Base-by-base conservation (phyloP, 768 basidiomycete genomes). In the Pulveroboletus sp. region DNA sequence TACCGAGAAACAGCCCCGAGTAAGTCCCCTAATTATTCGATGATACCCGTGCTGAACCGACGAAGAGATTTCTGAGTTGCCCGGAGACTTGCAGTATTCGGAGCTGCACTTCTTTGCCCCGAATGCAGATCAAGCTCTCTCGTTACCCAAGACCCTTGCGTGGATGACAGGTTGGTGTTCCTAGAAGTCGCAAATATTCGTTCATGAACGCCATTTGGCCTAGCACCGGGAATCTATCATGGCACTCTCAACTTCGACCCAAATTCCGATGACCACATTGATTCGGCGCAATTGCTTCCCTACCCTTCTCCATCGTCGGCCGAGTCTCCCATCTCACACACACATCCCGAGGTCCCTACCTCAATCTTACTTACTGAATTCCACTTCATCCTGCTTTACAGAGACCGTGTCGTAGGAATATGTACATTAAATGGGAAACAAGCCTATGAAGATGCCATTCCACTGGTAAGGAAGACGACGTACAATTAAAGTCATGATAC, bases 141-240 rank as follows among this genome's bases (percentile, higher is more conserved):
- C 84, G 13, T 64, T 88, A 26, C 87, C 93, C 1, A 84, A 76
- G 59, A 76, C 74, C 22, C 72, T 96, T 57, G 95, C 92, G 5
- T 97, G 95, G 95, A 77, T 95, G 74, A 95, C 92, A 42, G 83
- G 94, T 91, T 47, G 56, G 81, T 58, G 17, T 26, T 43, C 3
- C 11, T 19, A 3, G 4, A 0, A 1, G 14, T 2, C 22, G 13
- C 22, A 20, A 8, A 37, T 43, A 6, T 29, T 49, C 49, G 37
- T 20, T 56, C 17, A 50, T 47, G 17, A 46, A 27, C 14, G 14
- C 7, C 14, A 2, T 19, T 30, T 29, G 47, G 10, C 49, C 3
- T 58, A 93, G 92, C 81, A 13, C 86, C 88, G 36, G 95, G 95
- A 10, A 79, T 97, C 38, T 98, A 94, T 65, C 85, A 93, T 61